These are phyloP conservation scores for Leucoagaricus sp. DNA, from an alignment of 1,284 basidiomycete species.

Conservation along the genomic window DNA sequence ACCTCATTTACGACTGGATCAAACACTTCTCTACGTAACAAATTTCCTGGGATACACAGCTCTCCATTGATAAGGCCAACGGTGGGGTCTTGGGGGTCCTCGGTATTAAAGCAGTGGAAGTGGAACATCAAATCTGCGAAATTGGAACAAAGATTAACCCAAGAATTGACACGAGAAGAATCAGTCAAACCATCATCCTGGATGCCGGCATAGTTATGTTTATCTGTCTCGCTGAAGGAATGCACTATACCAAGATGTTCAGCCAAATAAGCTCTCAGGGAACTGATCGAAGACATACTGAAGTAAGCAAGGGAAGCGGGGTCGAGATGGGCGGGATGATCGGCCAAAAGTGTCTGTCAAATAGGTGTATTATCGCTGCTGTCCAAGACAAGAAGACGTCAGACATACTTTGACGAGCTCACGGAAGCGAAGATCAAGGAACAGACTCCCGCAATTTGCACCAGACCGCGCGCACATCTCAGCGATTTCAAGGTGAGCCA, in stretches of 20 bases:
- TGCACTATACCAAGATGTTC: constrained; percentile 49
- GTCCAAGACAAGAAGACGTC: constrained; percentile 8
- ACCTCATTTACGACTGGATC: constrained; percentile 80
- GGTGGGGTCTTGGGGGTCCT: constrained; percentile 71
- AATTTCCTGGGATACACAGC: constrained; percentile 73
- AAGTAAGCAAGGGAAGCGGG: constrained; percentile 77
- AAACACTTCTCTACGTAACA: constrained; percentile 75
- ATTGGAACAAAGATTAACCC: background rate
- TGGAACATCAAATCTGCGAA: constrained; percentile 72
- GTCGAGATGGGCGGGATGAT: constrained; percentile 81
- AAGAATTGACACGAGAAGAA: constrained; percentile 11
- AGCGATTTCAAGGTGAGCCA: constrained; percentile 77
- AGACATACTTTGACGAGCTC: constrained; percentile 64
- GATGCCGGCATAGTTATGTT: constrained; percentile 69
- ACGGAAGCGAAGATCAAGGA: constrained; percentile 80
- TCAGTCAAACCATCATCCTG: constrained; percentile 65
- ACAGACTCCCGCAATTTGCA: constrained; percentile 80
- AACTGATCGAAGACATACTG: constrained; percentile 38
- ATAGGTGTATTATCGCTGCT: background rate
- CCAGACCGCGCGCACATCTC: constrained; percentile 83
- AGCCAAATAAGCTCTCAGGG: constrained; percentile 7
- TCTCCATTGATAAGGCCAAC: constrained; percentile 80
- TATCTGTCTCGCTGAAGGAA: constrained; percentile 84
- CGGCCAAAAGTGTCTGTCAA: constrained; percentile 49
- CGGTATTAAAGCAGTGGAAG: constrained; percentile 80